Evolutionary conservation across 2,329 filamentous ascomycete genomes (phyloP).

Genomic region (Nemania abortiva): DNA sequence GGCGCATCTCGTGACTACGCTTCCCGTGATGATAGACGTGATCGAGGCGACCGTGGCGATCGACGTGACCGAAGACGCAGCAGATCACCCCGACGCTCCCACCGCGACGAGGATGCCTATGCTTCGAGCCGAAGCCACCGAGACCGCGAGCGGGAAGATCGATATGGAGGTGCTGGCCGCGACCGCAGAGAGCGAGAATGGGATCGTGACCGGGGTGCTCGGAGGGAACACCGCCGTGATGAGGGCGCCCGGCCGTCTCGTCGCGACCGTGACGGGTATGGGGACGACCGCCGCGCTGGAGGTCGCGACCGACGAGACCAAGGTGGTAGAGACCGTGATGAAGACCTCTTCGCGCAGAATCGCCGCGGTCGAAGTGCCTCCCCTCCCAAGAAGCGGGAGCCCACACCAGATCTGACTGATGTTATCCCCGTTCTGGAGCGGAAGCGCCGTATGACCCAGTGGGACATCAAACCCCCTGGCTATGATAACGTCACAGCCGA

Average conservation of each 20-base stretch:
- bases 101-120: constrained; percentile 78
- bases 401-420: constrained; percentile 93
- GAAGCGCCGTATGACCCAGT: constrained; percentile 94
- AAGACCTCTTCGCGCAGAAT: constrained; percentile 62
- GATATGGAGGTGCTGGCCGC: constrained; percentile 74
- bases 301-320: constrained; percentile 56
- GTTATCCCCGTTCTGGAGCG: constrained; percentile 84
- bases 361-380: constrained; percentile 80
- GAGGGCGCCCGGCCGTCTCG: constrained; percentile 71
- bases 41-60: constrained; percentile 55
- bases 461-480: constrained; percentile 98
- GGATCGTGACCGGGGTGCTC: constrained; percentile 59
- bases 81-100: constrained; percentile 79
- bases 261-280: constrained; percentile 67
- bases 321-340: constrained; percentile 60
- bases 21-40: constrained; percentile 60
- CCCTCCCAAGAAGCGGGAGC: constrained; percentile 90
- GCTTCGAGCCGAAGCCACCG: constrained; percentile 93
- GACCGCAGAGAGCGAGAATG: constrained; percentile 61
- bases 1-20: constrained; percentile 67
- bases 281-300: constrained; percentile 68
- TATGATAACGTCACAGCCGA: constrained; percentile 99
- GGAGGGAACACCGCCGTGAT: constrained; percentile 60
- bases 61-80: constrained; percentile 74
- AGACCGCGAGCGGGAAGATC: constrained; percentile 92